These are phyloP conservation scores for Physcomitrium patens DNA, from an alignment of 225 moss, liverwort and hornwort genomes.

Conservation along the genomic window DNA sequence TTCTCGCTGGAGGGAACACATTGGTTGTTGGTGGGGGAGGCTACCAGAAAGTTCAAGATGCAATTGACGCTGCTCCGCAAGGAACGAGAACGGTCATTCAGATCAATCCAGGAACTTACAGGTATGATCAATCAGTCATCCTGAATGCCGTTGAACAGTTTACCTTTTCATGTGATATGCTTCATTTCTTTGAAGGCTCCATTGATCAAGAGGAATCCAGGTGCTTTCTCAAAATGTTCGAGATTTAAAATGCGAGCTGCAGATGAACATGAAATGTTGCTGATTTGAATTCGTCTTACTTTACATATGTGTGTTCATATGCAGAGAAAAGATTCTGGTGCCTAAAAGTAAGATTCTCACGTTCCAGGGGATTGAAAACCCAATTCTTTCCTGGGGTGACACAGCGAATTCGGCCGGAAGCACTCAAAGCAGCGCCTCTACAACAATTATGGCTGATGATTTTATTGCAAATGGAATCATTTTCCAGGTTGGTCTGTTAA, in stretches of 20 bases:
- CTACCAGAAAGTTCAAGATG: slow-evolving; percentile 45
- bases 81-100: slow-evolving; percentile 43
- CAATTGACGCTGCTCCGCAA: slow-evolving; percentile 43
- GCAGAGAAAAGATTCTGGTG: slow-evolving; percentile 58
- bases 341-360: slow-evolving; percentile 51
- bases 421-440: slow-evolving; percentile 51
- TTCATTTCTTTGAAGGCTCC: too few relatives aligned
- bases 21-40: slow-evolving; percentile 37
- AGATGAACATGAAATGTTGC: background rate
- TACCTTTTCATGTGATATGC: too few relatives aligned
- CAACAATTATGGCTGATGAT: slow-evolving; percentile 43
- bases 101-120: slow-evolving; percentile 47
- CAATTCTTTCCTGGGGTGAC: slow-evolving; percentile 47
- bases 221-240: background rate
- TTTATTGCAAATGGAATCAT: slow-evolving; percentile 53
- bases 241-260: background rate
- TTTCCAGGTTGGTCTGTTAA: slow-evolving; percentile 40
- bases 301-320: background rate
- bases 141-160: too few relatives aligned
- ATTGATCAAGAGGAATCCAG: too few relatives aligned
- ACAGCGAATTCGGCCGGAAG: slow-evolving; percentile 46
- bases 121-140: background rate
- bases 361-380: slow-evolving; percentile 51
- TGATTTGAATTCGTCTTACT: background rate
- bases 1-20: slow-evolving; percentile 33